Conservation (phyloP, 495 filamentous ascomycete species). For the Opeltia flavorubescens region DNA sequence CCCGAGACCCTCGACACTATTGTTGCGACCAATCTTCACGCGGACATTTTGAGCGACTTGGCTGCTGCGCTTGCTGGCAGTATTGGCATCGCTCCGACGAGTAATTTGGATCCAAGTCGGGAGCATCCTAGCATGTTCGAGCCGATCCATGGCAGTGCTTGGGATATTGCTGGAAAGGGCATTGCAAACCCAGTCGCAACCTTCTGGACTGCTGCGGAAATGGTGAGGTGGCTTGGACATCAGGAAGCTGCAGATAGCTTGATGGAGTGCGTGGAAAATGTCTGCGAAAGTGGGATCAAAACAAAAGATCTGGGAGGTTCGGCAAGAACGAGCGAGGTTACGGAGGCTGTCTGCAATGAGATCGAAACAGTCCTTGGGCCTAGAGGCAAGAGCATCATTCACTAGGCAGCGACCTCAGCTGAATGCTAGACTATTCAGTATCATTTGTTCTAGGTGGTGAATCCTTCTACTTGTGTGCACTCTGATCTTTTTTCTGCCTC, state of each 20-base stretch:
- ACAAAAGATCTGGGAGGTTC: constrained; percentile 48
- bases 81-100: constrained; percentile 45
- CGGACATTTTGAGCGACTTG: constrained; percentile 43
- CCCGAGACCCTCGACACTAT: constrained; percentile 40
- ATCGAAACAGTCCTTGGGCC: constrained; percentile 26
- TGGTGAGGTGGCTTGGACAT: constrained; percentile 52
- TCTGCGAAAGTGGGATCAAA: constrained; percentile 40
- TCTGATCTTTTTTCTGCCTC: too few relatives aligned
- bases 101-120: constrained; percentile 50
- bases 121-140: constrained; percentile 51
- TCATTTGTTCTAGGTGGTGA: too few relatives aligned
- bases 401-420: neutral
- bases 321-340: constrained; percentile 42
- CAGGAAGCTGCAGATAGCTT: constrained; percentile 38
- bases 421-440: neutral
- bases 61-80: constrained; percentile 42
- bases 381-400: neutral
- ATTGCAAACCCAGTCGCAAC: constrained; percentile 59
- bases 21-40: constrained; percentile 43
- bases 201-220: constrained; percentile 56
- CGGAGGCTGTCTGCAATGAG: constrained; percentile 45
- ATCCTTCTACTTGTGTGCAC: too few relatives aligned
- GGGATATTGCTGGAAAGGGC: constrained; percentile 59
- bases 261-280: constrained; percentile 45
- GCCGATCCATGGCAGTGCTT: constrained; percentile 54